Base-by-base conservation (phyloP, 257 asterid species). In the Thymus quinquecostatus region DNA sequence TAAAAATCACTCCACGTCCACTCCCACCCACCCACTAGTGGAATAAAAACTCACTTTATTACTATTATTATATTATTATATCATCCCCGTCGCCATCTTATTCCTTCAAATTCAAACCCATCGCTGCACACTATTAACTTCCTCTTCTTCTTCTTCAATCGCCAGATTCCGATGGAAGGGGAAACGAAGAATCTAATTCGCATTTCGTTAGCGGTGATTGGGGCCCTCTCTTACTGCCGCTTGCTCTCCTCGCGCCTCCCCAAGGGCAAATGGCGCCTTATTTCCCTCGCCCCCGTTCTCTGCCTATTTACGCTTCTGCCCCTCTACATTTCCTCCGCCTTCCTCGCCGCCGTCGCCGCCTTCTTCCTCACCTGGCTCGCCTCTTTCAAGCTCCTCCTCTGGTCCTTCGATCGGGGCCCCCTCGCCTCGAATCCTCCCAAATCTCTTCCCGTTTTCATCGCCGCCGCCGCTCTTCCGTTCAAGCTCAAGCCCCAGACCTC, bases 331-430 rank as follows among this genome's bases (percentile, higher is more conserved):
- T 28, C 80, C 65, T 77, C 92, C 4, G 77, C 69, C 11, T 77
- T 83, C 80, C 64, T 82, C 69, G 74, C 85, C 11, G 81, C 66
- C 1, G 64, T 81, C 50, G 58, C 78, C 4, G 73, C 87, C 1
- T 76, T 87, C 73, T 80, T 73, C 79, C 49, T 90, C 75, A 83
- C 91, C 1, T 91, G 94, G 87, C 82, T 91, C 0, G 73, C 88
- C 38, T 81, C 57, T 67, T 88, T 80, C 85, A 81, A 86, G 74
- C 81, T 86, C 0, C 71, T 87, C 63, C 89, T 88, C 50, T 87
- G 84, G 65, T 86, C 92, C 34, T 91, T 85, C 73, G 83, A 83
- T 48, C 79, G 36, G 5, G 96, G 94, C 3, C 94, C 97, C 0
- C 56, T 90, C 49, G 75, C 82, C 1, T 41, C 71, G 3, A 8